Percentiles rank a stretch among this genome's conserved stretches.
These are phyloP conservation scores for Auxenochlorella protothecoides DNA, from an alignment of 139 green algal genomes.

Conservation along the genomic window DNA sequence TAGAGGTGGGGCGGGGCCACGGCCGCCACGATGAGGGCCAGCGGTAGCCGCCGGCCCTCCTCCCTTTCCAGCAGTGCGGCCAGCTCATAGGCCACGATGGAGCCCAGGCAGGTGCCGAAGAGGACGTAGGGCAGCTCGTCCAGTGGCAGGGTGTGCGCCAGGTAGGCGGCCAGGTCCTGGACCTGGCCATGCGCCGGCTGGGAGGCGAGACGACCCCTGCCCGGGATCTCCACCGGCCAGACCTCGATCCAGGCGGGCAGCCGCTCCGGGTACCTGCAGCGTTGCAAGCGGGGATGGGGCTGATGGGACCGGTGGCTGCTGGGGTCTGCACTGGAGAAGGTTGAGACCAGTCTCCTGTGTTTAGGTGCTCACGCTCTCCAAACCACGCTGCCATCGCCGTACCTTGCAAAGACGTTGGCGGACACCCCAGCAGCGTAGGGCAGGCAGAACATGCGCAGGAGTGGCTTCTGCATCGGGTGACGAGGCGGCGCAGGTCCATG, in stretches of 20 bases:
- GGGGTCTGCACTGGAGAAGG: too few relatives aligned
- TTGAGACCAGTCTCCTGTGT: too few relatives aligned
- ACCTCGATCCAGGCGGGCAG: conserved; percentile 33
- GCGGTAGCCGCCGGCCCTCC: conserved; percentile 4
- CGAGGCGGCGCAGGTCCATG: too few relatives aligned
- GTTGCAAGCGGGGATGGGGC: too few relatives aligned
- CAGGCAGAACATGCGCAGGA: conserved; percentile 35
- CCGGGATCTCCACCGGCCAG: conserved; percentile 35
- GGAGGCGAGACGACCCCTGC: conserved; percentile 16
- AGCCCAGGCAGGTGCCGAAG: conserved; percentile 37
- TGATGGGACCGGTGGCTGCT: too few relatives aligned
- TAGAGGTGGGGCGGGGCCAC: conserved; percentile 39
- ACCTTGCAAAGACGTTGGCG: conserved; percentile 29
- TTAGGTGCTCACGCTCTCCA: too few relatives aligned
- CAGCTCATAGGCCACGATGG: conserved; percentile 36
- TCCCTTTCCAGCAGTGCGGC: conserved; percentile 2
- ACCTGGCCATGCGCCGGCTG: conserved; percentile 13
- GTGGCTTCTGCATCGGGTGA: too few relatives aligned
- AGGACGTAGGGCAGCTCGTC: conserved; percentile 32
- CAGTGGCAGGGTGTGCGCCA: conserved; percentile 22
- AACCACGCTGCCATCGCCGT: too few relatives aligned
- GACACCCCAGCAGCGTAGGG: conserved; percentile 36
- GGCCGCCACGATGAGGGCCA: conserved; percentile 28
- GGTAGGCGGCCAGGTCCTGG: conserved; percentile 4
- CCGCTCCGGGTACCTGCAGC: conserved; percentile 25